Conservation (phyloP, 2,329 filamentous ascomycete species). For the Ambrosiella cleistominuta region DNA sequence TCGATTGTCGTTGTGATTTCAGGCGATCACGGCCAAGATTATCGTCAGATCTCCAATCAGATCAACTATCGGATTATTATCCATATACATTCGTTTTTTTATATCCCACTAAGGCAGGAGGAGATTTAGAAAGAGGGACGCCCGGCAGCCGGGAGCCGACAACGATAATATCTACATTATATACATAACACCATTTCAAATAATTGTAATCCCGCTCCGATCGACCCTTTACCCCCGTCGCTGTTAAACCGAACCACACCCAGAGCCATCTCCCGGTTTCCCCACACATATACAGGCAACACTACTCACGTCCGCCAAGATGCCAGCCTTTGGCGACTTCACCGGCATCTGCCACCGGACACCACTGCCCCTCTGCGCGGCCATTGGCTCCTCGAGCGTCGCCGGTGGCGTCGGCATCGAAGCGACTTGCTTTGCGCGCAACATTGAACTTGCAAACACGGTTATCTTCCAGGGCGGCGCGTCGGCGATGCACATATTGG, state of each 20-base stretch:
- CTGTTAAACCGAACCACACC: neutral
- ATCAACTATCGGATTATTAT: neutral
- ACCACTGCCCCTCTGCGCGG: constrained; percentile 70
- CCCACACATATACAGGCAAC: neutral
- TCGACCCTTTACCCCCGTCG: neutral
- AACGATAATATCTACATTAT: too few species aligned
- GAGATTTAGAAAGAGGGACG: too few species aligned
- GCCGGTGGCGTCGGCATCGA: constrained; percentile 63
- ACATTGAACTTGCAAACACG: constrained; percentile 91
- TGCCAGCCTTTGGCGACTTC: constrained; percentile 86
- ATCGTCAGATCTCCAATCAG: neutral
- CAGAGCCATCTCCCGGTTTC: neutral
- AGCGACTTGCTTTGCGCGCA: constrained; percentile 79
- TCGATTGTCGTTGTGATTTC: neutral
- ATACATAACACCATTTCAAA: too few species aligned
- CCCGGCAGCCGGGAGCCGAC: too few species aligned
- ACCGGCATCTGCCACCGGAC: constrained; percentile 68
- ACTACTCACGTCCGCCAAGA: constrained; percentile 17
- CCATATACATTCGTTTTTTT: neutral
- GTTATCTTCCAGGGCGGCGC: constrained; percentile 93
- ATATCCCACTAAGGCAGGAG: neutral
- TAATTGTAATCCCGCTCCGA: neutral
- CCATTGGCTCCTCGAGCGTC: constrained; percentile 57
- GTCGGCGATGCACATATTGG: constrained; percentile 80
- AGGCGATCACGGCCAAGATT: neutral